Conservation (phyloP, 2,329 filamentous ascomycete species). For the Colletotrichum plurivorum region DNA sequence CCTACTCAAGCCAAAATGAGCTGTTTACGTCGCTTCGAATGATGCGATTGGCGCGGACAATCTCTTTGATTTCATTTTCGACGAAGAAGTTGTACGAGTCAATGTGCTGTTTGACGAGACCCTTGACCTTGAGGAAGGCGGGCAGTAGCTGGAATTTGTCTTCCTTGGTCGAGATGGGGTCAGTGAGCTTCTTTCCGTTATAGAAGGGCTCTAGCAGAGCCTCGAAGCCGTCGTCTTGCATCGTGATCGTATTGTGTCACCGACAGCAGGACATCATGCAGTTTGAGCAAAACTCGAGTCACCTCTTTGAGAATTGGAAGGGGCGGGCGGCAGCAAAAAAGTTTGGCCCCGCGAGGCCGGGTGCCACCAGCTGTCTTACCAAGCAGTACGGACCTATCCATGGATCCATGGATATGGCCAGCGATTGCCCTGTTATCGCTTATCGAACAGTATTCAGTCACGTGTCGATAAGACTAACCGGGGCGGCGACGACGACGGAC, state of each 20-base stretch:
- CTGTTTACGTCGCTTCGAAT: conserved; percentile 94
- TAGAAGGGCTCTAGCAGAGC: conserved; percentile 77
- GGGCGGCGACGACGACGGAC: not conserved
- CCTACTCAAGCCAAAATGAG: conserved; percentile 87
- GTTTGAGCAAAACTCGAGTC: conserved; percentile 37
- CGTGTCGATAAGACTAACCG: conserved; percentile 15
- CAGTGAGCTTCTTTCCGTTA: conserved; percentile 77
- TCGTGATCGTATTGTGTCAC: conserved; percentile 49
- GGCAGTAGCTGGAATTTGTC: conserved; percentile 98
- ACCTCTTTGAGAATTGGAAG: conserved; percentile 33
- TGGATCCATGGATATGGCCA: not conserved
- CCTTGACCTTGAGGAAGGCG: conserved; percentile 98
- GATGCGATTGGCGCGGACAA: conserved; percentile 89
- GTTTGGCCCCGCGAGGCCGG: conserved; percentile 42
- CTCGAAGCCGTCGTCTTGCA: conserved; percentile 76
- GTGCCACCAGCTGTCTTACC: conserved; percentile 31
- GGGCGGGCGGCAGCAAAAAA: conserved; percentile 40
- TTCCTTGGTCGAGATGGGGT: conserved; percentile 74
- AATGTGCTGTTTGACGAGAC: conserved; percentile 96
- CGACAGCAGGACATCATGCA: conserved; percentile 37
- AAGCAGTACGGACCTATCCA: not conserved
- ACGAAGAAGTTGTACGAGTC: conserved; percentile 99
- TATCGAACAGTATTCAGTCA: not conserved
- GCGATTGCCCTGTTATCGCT: not conserved
- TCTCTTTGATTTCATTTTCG: conserved; percentile 96